Percentiles rank a stretch among this genome's conserved stretches.
These are phyloP conservation scores for Ophiosphaerella korrae DNA, from an alignment of 2,329 filamentous ascomycete genomes.

Conservation along the genomic window DNA sequence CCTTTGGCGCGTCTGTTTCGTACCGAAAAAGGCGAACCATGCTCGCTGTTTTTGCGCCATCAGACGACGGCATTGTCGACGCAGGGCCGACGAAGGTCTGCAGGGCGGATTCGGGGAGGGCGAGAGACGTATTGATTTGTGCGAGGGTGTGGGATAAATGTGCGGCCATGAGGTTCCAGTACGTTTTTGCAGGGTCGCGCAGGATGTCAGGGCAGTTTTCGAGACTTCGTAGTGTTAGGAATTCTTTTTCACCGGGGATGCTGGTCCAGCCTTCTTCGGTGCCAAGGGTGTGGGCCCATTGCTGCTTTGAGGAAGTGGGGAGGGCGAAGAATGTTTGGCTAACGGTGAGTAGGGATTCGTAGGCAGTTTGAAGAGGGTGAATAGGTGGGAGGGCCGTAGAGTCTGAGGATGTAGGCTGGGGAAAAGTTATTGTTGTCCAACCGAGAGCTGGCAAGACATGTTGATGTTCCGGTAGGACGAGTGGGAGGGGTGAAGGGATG, in stretches of 20 bases:
- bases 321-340: slow-evolving; percentile 40
- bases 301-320: slow-evolving; percentile 26
- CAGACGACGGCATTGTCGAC: slow-evolving; percentile 20
- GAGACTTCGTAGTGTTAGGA: slow-evolving; percentile 44
- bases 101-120: slow-evolving; percentile 22
- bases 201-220: slow-evolving; percentile 40
- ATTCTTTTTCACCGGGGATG: slow-evolving; percentile 47
- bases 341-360: slow-evolving; percentile 34
- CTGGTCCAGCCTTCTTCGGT: slow-evolving; percentile 45
- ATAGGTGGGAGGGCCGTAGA: background rate
- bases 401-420: slow-evolving; percentile 8
- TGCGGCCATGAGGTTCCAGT: slow-evolving; percentile 40
- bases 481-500: slow-evolving; percentile 28
- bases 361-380: slow-evolving; percentile 41
- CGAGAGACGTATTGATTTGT: slow-evolving; percentile 29
- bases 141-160: slow-evolving; percentile 32
- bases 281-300: slow-evolving; percentile 41
- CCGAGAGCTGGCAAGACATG: slow-evolving; percentile 36
- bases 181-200: slow-evolving; percentile 32
- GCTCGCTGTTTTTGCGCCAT: slow-evolving; percentile 37
- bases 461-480: slow-evolving; percentile 43
- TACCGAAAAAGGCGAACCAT: slow-evolving; percentile 47
- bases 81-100: slow-evolving; percentile 36
- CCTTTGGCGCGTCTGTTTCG: slow-evolving; percentile 40
- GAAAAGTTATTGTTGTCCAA: slow-evolving; percentile 45